Evolutionary conservation across 2,329 filamentous ascomycete genomes (phyloP), one percentile per base, ranked within the genome.

Genomic region (Neoarthrinium moseri): DNA sequence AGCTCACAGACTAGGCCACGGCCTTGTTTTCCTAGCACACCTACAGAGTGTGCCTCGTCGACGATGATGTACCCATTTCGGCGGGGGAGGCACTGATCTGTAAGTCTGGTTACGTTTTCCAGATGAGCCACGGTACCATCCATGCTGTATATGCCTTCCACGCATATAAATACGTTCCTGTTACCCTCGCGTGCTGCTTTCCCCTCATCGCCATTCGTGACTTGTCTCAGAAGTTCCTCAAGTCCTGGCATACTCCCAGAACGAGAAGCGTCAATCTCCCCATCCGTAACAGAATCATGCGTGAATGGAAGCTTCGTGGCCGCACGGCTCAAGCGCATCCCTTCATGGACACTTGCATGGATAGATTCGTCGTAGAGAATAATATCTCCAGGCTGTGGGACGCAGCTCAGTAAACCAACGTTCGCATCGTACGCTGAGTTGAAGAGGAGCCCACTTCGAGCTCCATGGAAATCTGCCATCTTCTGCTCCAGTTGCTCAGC

Each of bases 71-170:
- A 71, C 1, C 76, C 80, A 37, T 87, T 88, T 0, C 73, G 73
- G 0, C 49, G 49, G 0, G 83, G 80, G 0, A 90, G 64, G 0
- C 77, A 56, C 1, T 67, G 62, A 32, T 86, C 74, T 0, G 86
- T 75, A 4, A 78, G 68, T 0, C 72, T 62, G 2, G 86, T 73
- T 15, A 91, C 78, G 5, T 81, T 74, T 10, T 59, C 56, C 10
- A 94, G 67, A 0, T 84, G 85, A 0, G 80, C 80, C 15, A 89
- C 67, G 53, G 91, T 87, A 0, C 89, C 89, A 43, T 92, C 88
- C 89, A 94, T 94, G 61, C 86, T 91, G 62, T 94, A 92, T 0
- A 90, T 71, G 0, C 77, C 80, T 54, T 90, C 86, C 0, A 89
- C 72, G 0, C 80, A 81, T n/a, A 90, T 62, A 52, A 90, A 87